Percentiles rank a stretch among this genome's conserved stretches.
Evolutionary conservation across 208 protist genomes (phyloP).

Genomic region (Crithidia mellificae): DNA sequence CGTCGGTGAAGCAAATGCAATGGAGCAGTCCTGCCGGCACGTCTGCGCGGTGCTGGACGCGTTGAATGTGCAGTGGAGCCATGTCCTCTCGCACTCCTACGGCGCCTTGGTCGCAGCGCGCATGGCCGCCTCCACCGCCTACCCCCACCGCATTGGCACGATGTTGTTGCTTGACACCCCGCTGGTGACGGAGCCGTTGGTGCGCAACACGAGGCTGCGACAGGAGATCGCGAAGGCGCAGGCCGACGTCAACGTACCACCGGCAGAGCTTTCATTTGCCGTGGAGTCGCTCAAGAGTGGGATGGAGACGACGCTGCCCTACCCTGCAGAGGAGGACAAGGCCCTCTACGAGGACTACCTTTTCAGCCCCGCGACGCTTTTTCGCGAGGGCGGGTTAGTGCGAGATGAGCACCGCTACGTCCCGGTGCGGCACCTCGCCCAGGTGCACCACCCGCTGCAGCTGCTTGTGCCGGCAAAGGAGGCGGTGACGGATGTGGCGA

Average conservation of each 20-base stretch:
- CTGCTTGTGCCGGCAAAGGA: constrained; percentile 60
- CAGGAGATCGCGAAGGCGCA: constrained; percentile 66
- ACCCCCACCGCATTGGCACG: constrained; percentile 75
- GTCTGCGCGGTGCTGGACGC: constrained; percentile 77
- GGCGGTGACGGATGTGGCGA: constrained; percentile 48
- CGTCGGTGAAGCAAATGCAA: constrained; percentile 37
- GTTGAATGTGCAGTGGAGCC: constrained; percentile 80
- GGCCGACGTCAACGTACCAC: constrained; percentile 80
- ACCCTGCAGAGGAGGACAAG: constrained; percentile 41
- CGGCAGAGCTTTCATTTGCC: constrained; percentile 59
- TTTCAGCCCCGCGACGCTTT: constrained; percentile 50
- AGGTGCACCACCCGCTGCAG: constrained; percentile 80
- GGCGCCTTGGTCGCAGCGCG: constrained; percentile 76
- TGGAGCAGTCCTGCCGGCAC: constrained; percentile 60
- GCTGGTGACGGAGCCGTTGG: constrained; percentile 58
- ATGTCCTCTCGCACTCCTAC: constrained; percentile 77
- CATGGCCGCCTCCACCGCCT: constrained; percentile 58
- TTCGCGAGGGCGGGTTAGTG: constrained; percentile 54
- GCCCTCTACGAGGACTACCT: constrained; percentile 57
- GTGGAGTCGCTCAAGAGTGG: constrained; percentile 48
- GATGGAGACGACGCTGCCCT: constrained; percentile 53
- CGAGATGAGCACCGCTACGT: constrained; percentile 68
- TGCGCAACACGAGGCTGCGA: constrained; percentile 58
- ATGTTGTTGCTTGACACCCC: constrained; percentile 76
- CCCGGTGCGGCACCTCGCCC: constrained; percentile 48